Base-by-base conservation (phyloP, 2,329 filamentous ascomycete species). In the Botryotinia calthae region DNA sequence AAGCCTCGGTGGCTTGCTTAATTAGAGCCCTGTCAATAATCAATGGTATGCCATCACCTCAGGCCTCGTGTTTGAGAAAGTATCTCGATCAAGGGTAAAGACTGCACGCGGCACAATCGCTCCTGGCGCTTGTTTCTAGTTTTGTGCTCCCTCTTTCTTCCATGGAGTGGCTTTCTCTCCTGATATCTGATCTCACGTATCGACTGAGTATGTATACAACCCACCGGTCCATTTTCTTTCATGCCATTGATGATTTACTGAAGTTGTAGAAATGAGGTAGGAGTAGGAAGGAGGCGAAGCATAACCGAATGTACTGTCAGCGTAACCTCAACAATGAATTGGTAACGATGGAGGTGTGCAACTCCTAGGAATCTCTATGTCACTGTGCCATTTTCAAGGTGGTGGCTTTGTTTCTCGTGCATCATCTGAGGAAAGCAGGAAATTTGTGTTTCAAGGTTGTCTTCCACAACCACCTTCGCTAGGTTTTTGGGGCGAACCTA, bases 121-220 rank as follows among this genome's bases (percentile, higher is more conserved):
- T 64, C 71, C 71, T 73, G 71, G 71, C 65, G 71, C 71, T 73
- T 73, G 58, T 73, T 73, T 73, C 71, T 31, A 31, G 9, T 64
- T 40, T 28, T 48, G 20, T 37, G 22, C 51, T 69, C 48, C 51
- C 31, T 31, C 9, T 34, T 59, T 44, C 18, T 6, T 44, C 34
- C 37, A 44, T n/a, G 28, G n/a, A n/a, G 18, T 69, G 51, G 25
- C n/a, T 68, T 28, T 40, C 61, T 40, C 25, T 63, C 22, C 68
- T 54, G 28, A 22, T 31, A 58, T 58, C 37, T 63, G 16, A 71
- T 66, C 61, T 37, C 34, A 67, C 25, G 25, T n/a, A 67, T 56
- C 6, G n/a, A 18, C n/a, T n/a, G 48, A 56, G n/a, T 3, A 31
- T 56, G 22, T 28, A 42, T 42, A 46, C 70, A 56, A 18, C 22